Base-by-base conservation (phyloP, 768 basidiomycete species). In the Boletales sp. region DNA sequence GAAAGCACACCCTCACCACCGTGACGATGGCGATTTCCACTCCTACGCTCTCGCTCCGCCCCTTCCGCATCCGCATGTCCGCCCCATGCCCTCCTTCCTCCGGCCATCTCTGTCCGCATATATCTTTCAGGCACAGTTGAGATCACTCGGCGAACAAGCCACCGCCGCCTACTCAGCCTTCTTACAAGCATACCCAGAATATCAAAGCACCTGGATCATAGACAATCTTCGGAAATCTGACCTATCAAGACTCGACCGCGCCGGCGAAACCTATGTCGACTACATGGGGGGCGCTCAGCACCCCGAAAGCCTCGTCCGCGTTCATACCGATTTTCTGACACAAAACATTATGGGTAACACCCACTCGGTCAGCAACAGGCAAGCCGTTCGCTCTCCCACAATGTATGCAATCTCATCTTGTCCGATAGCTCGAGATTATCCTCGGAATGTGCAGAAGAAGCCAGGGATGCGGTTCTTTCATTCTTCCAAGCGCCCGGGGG, bases 281-380 rank as follows among this genome's bases (percentile, higher is more conserved):
- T 91, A 87, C 55, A 91, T 91, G 87, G 90, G 90, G 29, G 88
- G 86, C 19, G 79, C 86, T 0, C 72, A 91, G 31, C 89, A 88
- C 55, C 90, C 90, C 11, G 85, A 88, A 57, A 85, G 82, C 57
- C 79, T 92, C 31, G 78, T 91, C 50, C 77, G 76, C 35, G 79
- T 81, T 10, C 87, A 90, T 56, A 74, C 82, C 36, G 78, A 80
- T 43, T 89, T 90, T 61, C 76, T 92, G 30, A 80, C 74, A 36
- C 72, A 70, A 44, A 81, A 68, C 60, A 74, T 91, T 39, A 76
- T 92, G 51, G 90, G 89, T 2, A 91, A 92, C 64, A 90, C 90
- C 1, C 90, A 92, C 66, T 91, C 89, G 0, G 78, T 87, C 60
- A 90, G 82, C 64, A 83, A 86, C 54, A 86, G 86, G 90, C 86